A percentile compares a stretch with the other conserved stretches of the same genome.
Evolutionary conservation across 2,329 filamentous ascomycete genomes (phyloP).

Genomic region (Trichoderma afroharzianum): DNA sequence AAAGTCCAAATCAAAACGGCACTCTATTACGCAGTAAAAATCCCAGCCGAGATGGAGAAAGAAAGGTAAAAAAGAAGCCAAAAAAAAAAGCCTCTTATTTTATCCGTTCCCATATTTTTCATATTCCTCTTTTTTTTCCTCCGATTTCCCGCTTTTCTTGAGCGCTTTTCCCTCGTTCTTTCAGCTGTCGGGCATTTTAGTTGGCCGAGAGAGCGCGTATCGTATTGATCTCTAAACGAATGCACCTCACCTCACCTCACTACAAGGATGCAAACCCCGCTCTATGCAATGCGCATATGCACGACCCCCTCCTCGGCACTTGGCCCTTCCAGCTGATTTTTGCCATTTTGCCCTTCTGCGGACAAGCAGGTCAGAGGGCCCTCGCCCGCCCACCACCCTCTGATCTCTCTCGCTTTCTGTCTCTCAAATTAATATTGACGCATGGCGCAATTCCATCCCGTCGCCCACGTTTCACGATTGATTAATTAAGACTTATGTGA

Average conservation of each 20-base stretch:
- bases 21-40: background rate
- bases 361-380: background rate
- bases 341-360: conserved; percentile 3
- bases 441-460: background rate
- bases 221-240: background rate
- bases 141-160: background rate
- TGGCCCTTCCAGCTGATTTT: background rate
- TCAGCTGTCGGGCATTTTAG: background rate
- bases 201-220: background rate
- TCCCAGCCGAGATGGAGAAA: background rate
- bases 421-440: background rate
- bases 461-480: background rate
- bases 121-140: background rate
- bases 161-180: background rate
- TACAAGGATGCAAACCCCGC: conserved; percentile 8
- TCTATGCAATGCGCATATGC: conserved; percentile 14
- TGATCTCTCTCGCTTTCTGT: background rate
- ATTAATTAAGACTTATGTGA: background rate
- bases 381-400: background rate
- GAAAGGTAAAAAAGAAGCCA: too few relatives aligned
- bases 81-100: background rate
- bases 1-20: background rate
- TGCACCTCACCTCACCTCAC: background rate
- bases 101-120: background rate
- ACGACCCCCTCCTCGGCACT: conserved; percentile 5